Percentiles rank a stretch among this genome's conserved stretches.
phyloP scores from a whole-genome alignment of 176 grass and related monocot genomes.

The Tillandsia leiboldiana region DNA sequence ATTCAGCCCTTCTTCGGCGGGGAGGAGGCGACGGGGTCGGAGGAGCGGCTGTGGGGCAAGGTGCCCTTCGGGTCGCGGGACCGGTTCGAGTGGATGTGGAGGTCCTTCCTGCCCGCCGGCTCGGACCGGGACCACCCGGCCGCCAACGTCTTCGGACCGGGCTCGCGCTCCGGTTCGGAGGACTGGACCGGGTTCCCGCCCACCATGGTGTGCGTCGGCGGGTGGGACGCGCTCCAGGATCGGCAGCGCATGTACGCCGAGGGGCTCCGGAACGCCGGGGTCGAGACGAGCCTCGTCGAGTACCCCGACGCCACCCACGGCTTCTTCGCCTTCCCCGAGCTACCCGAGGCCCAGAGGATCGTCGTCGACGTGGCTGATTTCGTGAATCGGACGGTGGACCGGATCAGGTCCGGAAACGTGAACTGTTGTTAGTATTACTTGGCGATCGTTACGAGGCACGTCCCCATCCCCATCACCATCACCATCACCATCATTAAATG shows the following conservation, averaged over 20 bases:
- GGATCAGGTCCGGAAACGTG: no score
- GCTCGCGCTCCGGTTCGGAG: not conserved
- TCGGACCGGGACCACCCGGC: conserved; percentile 39
- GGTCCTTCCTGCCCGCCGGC: conserved; percentile 34
- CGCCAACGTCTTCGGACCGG: conserved; percentile 32
- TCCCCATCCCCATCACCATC: no score
- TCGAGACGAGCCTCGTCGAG: conserved; percentile 20
- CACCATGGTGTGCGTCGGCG: conserved; percentile 21
- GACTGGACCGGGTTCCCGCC: conserved; percentile 18
- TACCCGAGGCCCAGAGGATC: conserved; percentile 12
- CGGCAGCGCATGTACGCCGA: conserved; percentile 18
- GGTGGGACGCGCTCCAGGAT: conserved; percentile 40
- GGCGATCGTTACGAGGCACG: no score
- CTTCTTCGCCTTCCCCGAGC: conserved; percentile 26
- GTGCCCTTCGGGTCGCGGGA: conserved; percentile 33
- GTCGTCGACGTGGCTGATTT: conserved; percentile 9
- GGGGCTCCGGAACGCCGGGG: conserved; percentile 9
- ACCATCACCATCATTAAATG: no score
- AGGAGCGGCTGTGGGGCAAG: conserved; percentile 30
- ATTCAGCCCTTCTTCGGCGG: conserved; percentile 65
- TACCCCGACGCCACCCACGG: conserved; percentile 27
- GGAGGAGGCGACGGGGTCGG: conserved; percentile 34
- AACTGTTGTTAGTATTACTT: no score
- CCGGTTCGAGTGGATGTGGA: conserved; percentile 36
- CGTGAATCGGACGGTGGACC: not conserved